Evolutionary conservation across 352 stramenopile species (phyloP), one percentile per base, ranked within the genome.

Genomic region (Globisporangium irregulare): DNA sequence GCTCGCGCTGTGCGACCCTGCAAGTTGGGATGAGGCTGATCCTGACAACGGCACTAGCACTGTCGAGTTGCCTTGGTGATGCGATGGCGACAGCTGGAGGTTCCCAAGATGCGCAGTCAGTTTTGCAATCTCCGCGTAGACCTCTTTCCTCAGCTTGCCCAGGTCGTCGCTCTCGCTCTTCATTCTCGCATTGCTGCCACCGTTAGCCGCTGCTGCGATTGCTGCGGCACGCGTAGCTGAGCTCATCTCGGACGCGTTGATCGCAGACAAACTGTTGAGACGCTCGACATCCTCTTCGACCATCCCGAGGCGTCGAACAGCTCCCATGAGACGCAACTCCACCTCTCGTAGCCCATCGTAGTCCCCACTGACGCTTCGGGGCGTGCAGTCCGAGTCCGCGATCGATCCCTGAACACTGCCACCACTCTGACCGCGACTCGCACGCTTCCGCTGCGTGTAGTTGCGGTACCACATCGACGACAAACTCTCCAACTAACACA

Each of bases 401-500:
- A 62, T 61, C 20, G 56, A 32, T 7, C 55, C 51, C 3, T 72
- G 64, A 8, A 15, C 63, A 48, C 68, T 60, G 61, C 72, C 4
- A 72, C 67, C 62, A n/a, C 14, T 46, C 24, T 63, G 66, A 53
- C 36, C 34, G 43, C 50, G 56, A 48, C 60, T 70, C 12, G 54
- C 67, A 18, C 62, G 71, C 32, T 66, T 72, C 7, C 78, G 70
- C 51, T 64, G 69, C 34, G 77, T 86, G 60, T 80, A 82, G 69
- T 92, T 92, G 18, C 80, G 69, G 67, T 92, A 81, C 84, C 84
- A 91, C 68, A 88, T 77, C 9, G 79, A 85, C 76, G 74, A 90
- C 24, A 92, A 51, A 10, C 64, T 66, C 64, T 91, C 80, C 20
- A 92, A 62, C 75, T 84, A 56, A 32, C 15, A 22, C 20, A 25